Evolutionary conservation across 495 filamentous ascomycete species (phyloP).

Genomic region (Amniculicola lignicola): DNA sequence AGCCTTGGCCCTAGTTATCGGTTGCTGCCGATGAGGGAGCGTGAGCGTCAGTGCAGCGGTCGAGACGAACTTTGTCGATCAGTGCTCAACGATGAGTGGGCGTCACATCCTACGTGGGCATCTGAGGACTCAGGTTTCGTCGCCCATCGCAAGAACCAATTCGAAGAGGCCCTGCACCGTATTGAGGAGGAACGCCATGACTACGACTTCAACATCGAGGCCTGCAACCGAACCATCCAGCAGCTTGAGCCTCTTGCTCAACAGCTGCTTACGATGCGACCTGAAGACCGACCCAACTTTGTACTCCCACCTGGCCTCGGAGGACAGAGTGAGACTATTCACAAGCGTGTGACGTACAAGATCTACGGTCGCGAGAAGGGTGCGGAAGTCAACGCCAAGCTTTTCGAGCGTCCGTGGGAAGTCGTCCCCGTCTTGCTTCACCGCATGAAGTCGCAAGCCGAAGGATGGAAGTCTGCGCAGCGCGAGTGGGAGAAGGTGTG

Average conservation of each 20-base stretch:
- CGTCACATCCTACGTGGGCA: constrained; percentile 97
- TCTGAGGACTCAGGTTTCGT: constrained; percentile 98
- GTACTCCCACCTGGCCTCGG: constrained; percentile 78
- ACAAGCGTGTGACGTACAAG: constrained; percentile 95
- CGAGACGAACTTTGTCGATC: constrained; percentile 87
- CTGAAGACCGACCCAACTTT: constrained; percentile 67
- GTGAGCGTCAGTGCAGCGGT: constrained; percentile 82
- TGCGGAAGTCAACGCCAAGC: constrained; percentile 71
- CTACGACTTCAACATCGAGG: constrained; percentile 97
- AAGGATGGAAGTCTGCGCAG: constrained; percentile 94
- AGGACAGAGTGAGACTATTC: constrained; percentile 91
- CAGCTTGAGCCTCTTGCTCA: constrained; percentile 90
- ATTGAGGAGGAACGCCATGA: constrained; percentile 99
- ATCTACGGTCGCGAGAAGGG: constrained; percentile 89
- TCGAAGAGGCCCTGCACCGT: constrained; percentile 86
- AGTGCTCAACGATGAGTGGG: constrained; percentile 97
- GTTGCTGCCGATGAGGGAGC: constrained; percentile 82
- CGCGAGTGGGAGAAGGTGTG: constrained; percentile 99
- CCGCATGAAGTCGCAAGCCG: constrained; percentile 86
- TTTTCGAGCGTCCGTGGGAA: constrained; percentile 75
- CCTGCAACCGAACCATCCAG: constrained; percentile 87
- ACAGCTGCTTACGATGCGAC: constrained; percentile 71
- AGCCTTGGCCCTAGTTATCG: constrained; percentile 93
- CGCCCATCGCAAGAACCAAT: constrained; percentile 92
- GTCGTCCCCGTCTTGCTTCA: constrained; percentile 84